Conservation (phyloP, 2,329 filamentous ascomycete genomes). For the Penicillium sumatraense region DNA sequence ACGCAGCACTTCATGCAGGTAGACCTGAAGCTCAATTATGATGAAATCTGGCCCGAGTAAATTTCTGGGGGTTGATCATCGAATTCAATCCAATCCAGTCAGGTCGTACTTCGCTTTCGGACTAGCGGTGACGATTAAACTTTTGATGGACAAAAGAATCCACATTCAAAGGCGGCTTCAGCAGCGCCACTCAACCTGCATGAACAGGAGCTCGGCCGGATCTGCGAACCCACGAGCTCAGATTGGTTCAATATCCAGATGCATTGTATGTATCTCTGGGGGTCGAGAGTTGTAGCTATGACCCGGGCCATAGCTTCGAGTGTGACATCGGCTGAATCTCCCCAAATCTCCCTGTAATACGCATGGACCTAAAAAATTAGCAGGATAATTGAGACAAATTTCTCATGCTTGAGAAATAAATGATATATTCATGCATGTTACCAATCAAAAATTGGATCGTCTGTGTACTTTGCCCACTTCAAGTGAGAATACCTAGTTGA, state of each 20-base stretch:
- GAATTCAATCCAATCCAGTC: not conserved
- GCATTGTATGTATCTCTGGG: not conserved
- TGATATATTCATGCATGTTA: too few species aligned
- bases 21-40: not conserved
- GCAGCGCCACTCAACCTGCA: not conserved
- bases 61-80: not conserved
- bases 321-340: too few species aligned
- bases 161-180: not conserved
- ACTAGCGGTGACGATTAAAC: not conserved
- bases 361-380: too few species aligned
- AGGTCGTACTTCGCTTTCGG: not conserved
- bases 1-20: not conserved
- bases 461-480: too few species aligned
- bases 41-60: not conserved
- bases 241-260: not conserved
- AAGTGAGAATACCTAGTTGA: too few species aligned
- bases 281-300: not conserved
- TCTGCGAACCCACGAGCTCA: not conserved
- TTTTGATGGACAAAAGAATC: not conserved
- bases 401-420: too few species aligned
- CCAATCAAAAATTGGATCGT: too few species aligned
- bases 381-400: too few species aligned
- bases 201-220: not conserved
- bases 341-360: too few species aligned
- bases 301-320: too few species aligned